phyloP scores from a whole-genome alignment of 2,329 filamentous ascomycete species.

The Corynespora cassiicola region DNA sequence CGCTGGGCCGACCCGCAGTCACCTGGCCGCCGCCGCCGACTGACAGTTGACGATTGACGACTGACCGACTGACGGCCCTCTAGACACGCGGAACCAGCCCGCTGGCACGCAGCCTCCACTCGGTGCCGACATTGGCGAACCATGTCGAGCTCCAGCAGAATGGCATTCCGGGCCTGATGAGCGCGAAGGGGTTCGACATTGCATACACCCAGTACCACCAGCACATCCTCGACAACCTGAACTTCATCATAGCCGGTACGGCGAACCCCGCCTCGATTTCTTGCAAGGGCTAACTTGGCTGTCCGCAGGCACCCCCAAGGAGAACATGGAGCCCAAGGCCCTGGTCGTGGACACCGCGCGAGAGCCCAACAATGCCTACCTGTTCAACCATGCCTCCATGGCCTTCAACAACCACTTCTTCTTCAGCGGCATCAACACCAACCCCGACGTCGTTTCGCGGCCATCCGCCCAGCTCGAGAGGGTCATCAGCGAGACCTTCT shows the following conservation, averaged over 20 bases:
- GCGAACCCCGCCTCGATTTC: slow-evolving; percentile 18
- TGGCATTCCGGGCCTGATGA: slow-evolving; percentile 75
- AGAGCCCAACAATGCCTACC: slow-evolving; percentile 75
- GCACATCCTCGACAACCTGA: slow-evolving; percentile 77
- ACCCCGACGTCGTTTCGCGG: slow-evolving; percentile 27
- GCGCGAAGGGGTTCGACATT: slow-evolving; percentile 71
- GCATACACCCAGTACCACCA: slow-evolving; percentile 86
- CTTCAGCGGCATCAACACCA: slow-evolving; percentile 65
- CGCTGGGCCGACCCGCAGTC: slow-evolving; percentile 8
- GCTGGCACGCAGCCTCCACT: slow-evolving; percentile 43
- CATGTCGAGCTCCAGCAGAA: slow-evolving; percentile 53
- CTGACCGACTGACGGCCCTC: slow-evolving; percentile 28
- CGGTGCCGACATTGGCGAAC: slow-evolving; percentile 57
- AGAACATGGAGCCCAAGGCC: slow-evolving; percentile 66
- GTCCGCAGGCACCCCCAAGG: slow-evolving; percentile 66
- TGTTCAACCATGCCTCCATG: slow-evolving; percentile 98
- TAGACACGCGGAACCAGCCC: slow-evolving; percentile 31
- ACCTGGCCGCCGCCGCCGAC: too few species aligned
- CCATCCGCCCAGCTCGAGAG: slow-evolving; percentile 59
- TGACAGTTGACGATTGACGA: too few species aligned
- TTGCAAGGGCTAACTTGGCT: slow-evolving; percentile 2
- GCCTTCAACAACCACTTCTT: slow-evolving; percentile 91
- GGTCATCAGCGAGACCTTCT: slow-evolving; percentile 75
- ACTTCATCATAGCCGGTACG: slow-evolving; percentile 74
- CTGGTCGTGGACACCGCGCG: slow-evolving; percentile 79